Evolutionary conservation across 345 rosid genomes (phyloP).

Genomic region (Linum trigynum): DNA sequence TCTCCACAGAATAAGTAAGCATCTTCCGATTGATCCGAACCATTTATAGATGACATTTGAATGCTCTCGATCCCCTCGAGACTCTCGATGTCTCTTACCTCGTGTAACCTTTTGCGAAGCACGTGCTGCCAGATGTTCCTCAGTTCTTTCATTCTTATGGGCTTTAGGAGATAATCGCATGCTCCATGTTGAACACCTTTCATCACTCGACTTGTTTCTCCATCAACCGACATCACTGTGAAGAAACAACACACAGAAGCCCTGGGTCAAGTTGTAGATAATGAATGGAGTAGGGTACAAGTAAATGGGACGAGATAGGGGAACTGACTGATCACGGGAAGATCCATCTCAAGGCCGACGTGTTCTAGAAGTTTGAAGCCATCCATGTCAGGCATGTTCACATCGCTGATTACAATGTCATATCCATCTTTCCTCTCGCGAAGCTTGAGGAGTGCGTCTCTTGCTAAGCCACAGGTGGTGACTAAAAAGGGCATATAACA

Average conservation of each 20-base stretch:
- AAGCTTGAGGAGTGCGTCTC: slow-evolving; percentile 68
- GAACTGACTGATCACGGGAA: slow-evolving; percentile 88
- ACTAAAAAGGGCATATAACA: slow-evolving; percentile 29
- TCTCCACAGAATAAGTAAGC: slow-evolving; percentile 48
- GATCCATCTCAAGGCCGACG: slow-evolving; percentile 94
- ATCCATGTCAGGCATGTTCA: slow-evolving; percentile 99
- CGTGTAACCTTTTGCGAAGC: slow-evolving; percentile 67
- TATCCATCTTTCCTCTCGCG: slow-evolving; percentile 85
- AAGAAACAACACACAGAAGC: slow-evolving; percentile 20
- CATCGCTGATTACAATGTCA: slow-evolving; percentile 91
- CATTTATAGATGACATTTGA: slow-evolving; percentile 36
- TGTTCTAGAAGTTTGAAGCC: slow-evolving; percentile 93
- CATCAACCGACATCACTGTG: slow-evolving; percentile 96
- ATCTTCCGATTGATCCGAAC: slow-evolving; percentile 41
- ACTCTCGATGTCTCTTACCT: slow-evolving; percentile 60
- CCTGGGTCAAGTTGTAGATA: not conserved
- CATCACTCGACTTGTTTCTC: slow-evolving; percentile 87
- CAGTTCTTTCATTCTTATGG: slow-evolving; percentile 94
- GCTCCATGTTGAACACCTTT: slow-evolving; percentile 96
- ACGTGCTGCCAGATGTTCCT: slow-evolving; percentile 98
- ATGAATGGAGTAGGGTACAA: not conserved
- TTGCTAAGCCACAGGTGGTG: slow-evolving; percentile 79
- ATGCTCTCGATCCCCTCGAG: slow-evolving; percentile 45
- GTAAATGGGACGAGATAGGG: not conserved
- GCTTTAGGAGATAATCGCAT: slow-evolving; percentile 92